Base-by-base conservation (phyloP, 164 flowering plant species). In the Kalanchoe fedtschenkoi region DNA sequence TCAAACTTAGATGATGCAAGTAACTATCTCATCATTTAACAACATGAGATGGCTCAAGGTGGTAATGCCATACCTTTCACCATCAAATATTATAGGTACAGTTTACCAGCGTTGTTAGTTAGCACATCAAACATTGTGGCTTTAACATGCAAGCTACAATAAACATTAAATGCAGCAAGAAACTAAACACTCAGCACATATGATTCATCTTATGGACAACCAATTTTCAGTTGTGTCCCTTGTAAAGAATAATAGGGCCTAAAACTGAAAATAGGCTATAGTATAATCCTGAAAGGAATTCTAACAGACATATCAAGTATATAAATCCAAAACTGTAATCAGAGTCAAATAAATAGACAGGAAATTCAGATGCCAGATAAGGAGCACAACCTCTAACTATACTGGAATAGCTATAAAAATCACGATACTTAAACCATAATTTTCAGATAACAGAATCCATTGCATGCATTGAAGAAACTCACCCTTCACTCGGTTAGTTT, bases 401-500 rank as follows among this genome's bases (percentile, higher is more conserved):
- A 51, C 5, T 0, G 6, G 21, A 44, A 11, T 8, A 51, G n/a
- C 5, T 42, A 9, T 33, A 6, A 33, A 14, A 17, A n/a, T 9
- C 22, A 4, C 2, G 28, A 19, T 58, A n/a, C 16, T 30, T 2
- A 19, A 29, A 56, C 34, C 61, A 34, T 58, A 19, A 9, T 33
- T 21, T 19, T 19, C 16, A 22, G 28, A 33, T n/a, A 29, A 33
- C 28, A 58, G 24, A 28, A 34, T 26, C 38, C 22, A 22, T 5
- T 58, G 26, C 10, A 58, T 5, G 19, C 15, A 9, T 13, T 13
- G 43, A 30, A 34, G 9, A 38, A 55, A 10, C 61, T 79, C 71
- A 93, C 97, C 99, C 70, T 77, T 84, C n/a, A 89, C 84, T 73
- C 96, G 78, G 72, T 95, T 95, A 21, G 99, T 95, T 77, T 95